phyloP scores from a whole-genome alignment of 2,329 filamentous ascomycete genomes.

The Cryphonectria radicalis region DNA sequence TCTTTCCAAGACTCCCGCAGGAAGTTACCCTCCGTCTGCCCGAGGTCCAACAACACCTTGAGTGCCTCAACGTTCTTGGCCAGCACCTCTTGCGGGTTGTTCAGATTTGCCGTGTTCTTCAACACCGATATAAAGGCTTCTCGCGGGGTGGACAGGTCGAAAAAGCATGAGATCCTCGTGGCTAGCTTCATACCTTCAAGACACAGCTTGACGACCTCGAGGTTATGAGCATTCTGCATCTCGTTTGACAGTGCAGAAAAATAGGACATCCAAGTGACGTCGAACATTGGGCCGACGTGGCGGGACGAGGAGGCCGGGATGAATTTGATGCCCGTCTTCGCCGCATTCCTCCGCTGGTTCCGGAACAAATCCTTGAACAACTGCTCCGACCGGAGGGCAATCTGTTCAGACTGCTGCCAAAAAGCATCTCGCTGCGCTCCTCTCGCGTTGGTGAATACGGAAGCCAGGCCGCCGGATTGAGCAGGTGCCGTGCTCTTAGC shows the following conservation, averaged over 20 bases:
- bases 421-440: slow-evolving; percentile 93
- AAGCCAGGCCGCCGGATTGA: slow-evolving; percentile 71
- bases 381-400: slow-evolving; percentile 73
- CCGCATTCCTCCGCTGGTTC: slow-evolving; percentile 80
- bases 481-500: slow-evolving; percentile 70
- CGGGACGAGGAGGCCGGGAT: slow-evolving; percentile 93
- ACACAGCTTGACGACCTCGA: slow-evolving; percentile 89
- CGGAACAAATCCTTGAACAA: slow-evolving; percentile 92
- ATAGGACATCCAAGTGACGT: slow-evolving; percentile 99
- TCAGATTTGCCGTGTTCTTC: slow-evolving; percentile 92
- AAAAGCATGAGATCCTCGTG: slow-evolving; percentile 89
- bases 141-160: slow-evolving; percentile 89
- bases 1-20: slow-evolving; percentile 94
- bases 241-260: slow-evolving; percentile 92
- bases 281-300: slow-evolving; percentile 97
- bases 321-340: slow-evolving; percentile 72
- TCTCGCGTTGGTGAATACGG: slow-evolving; percentile 87
- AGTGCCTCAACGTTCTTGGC: slow-evolving; percentile 96
- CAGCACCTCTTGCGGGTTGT: slow-evolving; percentile 93
- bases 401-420: slow-evolving; percentile 93
- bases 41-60: slow-evolving; percentile 88
- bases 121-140: slow-evolving; percentile 94
- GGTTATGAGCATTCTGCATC: slow-evolving; percentile 89
- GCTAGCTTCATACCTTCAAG: slow-evolving; percentile 95
- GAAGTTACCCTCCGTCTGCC: slow-evolving; percentile 88